Evolutionary conservation across 352 stramenopile genomes (phyloP).

Genomic region (Globisporangium splendens): DNA sequence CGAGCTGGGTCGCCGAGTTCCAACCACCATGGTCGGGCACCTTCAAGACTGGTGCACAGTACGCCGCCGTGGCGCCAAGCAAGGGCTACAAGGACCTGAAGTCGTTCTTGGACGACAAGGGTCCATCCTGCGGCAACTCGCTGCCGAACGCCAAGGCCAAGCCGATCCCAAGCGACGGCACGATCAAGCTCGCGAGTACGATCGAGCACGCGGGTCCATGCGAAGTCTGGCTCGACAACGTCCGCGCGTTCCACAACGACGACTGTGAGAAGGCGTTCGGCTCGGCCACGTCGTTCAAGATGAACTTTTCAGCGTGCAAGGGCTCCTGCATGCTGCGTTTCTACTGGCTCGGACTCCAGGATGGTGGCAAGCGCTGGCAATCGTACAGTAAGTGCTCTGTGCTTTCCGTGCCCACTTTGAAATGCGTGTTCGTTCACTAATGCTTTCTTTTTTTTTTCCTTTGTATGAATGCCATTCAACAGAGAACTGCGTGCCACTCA

Average conservation of each 20-base stretch:
- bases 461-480: too few relatives aligned
- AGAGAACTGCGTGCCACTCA: too few relatives aligned
- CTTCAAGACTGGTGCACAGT: too few relatives aligned
- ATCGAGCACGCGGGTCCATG: slow-evolving; percentile 25
- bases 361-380: slow-evolving; percentile 26
- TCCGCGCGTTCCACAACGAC: slow-evolving; percentile 27
- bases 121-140: slow-evolving; percentile 28
- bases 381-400: slow-evolving; percentile 30
- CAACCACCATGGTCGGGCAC: too few relatives aligned
- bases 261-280: slow-evolving; percentile 27
- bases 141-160: slow-evolving; percentile 22
- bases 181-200: slow-evolving; percentile 24
- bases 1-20: too few relatives aligned
- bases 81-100: slow-evolving; percentile 4
- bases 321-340: slow-evolving; percentile 33
- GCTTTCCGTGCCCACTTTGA: too few relatives aligned
- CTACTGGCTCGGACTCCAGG: slow-evolving; percentile 48
- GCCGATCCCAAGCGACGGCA: slow-evolving; percentile 27
- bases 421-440: too few relatives aligned
- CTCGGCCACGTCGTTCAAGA: slow-evolving; percentile 18
- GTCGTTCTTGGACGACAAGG: slow-evolving; percentile 4
- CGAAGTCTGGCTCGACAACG: slow-evolving; percentile 45
- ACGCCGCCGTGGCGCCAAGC: not conserved
- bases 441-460: too few relatives aligned
- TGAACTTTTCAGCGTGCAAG: slow-evolving; percentile 38